A percentile compares a stretch with the other conserved stretches of the same genome.
Evolutionary conservation across 192 early-diverging fungal species (phyloP).

Genomic region (Linnemannia schmuckeri): DNA sequence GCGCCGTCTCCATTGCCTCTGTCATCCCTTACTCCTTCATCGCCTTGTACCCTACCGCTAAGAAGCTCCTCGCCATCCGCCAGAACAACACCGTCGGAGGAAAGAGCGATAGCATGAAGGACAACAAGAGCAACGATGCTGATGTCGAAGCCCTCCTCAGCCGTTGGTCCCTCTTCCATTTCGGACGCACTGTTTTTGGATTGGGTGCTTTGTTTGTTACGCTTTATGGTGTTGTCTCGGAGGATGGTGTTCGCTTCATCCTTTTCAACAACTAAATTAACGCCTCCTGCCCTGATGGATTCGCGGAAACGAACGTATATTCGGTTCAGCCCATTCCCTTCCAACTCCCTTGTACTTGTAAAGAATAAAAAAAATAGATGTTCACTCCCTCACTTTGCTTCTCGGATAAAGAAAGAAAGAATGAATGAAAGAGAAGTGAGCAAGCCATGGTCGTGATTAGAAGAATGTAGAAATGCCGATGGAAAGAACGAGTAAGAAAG

Average conservation of each 20-base stretch:
- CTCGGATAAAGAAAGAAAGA: constrained; percentile 1
- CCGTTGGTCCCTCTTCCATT: constrained; percentile 31
- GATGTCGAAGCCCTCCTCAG: constrained; percentile 21
- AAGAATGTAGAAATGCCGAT: background rate
- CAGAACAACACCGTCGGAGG: constrained; percentile 36
- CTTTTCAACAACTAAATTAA: constrained; percentile 26
- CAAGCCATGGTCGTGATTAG: no score
- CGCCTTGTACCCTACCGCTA: constrained; percentile 18
- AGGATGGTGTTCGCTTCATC: constrained; percentile 33
- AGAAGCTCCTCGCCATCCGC: constrained; percentile 46
- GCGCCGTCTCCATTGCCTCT: constrained; percentile 25
- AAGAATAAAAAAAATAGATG: background rate
- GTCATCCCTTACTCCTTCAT: constrained; percentile 25
- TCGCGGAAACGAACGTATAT: background rate
- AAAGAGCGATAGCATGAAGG: constrained; percentile 41
- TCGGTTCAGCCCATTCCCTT: background rate
- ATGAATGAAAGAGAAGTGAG: background rate
- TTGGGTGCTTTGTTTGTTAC: constrained; percentile 21
- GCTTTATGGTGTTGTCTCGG: constrained; percentile 28
- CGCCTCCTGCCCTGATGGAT: background rate
- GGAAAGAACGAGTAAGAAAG: background rate
- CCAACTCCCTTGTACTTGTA: background rate
- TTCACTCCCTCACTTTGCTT: background rate
- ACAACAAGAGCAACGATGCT: constrained; percentile 29
- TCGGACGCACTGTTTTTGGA: constrained; percentile 24